Conservation (phyloP, 2,329 filamentous ascomycete genomes). For the Aspergillus felis region DNA sequence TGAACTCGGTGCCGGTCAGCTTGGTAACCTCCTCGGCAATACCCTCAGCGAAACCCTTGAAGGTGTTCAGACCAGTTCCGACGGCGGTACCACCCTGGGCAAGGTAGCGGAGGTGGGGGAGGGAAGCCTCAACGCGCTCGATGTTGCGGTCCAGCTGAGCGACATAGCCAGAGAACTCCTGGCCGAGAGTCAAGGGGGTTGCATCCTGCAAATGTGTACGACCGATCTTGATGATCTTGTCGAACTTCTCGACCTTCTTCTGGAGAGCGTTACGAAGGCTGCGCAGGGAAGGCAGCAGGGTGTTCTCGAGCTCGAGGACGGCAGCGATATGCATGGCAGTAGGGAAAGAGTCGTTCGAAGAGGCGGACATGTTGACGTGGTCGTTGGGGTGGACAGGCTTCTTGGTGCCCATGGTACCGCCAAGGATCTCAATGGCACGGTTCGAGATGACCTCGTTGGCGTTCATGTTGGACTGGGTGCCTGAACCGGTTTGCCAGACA, state of each 20-base stretch:
- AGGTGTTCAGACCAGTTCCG: conserved; percentile 96
- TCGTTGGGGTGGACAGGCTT: conserved; percentile 99
- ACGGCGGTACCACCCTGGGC: conserved; percentile 97
- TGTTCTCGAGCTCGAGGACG: conserved; percentile 84
- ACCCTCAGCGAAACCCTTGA: conserved; percentile 88
- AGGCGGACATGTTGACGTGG: conserved; percentile 98
- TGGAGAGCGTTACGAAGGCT: conserved; percentile 80
- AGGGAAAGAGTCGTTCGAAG: conserved; percentile 98
- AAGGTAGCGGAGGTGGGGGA: conserved; percentile 80
- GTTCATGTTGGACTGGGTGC: conserved; percentile 99
- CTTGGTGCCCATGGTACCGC: conserved; percentile 91
- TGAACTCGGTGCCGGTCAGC: conserved; percentile 89
- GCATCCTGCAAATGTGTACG: conserved; percentile 97
- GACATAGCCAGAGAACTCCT: conserved; percentile 97
- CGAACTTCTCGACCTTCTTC: conserved; percentile 83
- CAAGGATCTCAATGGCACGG: conserved; percentile 95
- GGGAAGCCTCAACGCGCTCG: conserved; percentile 74
- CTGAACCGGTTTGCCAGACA: conserved; percentile 98
- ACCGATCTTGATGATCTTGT: conserved; percentile 98
- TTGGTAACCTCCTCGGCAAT: conserved; percentile 87
- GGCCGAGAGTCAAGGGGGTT: conserved; percentile 88
- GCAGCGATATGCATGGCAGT: conserved; percentile 99
- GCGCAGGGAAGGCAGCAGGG: conserved; percentile 76
- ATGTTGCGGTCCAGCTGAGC: conserved; percentile 90
- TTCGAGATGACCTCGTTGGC: conserved; percentile 99